phyloP scores from a whole-genome alignment of 148 eudicot genomes.

The Nepenthes gracilis region DNA sequence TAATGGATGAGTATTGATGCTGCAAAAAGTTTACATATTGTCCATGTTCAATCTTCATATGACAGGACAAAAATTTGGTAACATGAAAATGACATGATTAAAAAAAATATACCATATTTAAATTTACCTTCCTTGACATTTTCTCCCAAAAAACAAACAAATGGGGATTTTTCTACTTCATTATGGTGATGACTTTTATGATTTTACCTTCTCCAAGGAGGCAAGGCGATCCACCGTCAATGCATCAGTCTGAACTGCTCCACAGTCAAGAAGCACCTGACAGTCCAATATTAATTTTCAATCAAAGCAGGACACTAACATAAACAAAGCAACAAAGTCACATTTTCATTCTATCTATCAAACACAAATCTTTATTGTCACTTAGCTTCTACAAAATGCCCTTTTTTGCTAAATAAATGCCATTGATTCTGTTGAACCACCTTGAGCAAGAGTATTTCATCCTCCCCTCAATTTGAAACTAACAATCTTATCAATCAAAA shows the following conservation, averaged over 20 bases:
- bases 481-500: not conserved
- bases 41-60: too few species aligned
- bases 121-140: not conserved
- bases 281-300: not conserved
- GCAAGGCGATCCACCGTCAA: conserved; percentile 96
- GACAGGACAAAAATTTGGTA: too few species aligned
- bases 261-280: conserved; percentile 92
- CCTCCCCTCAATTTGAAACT: not conserved
- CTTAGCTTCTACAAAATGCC: not conserved
- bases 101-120: too few species aligned
- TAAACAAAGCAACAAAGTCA: not conserved
- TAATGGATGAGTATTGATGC: not conserved
- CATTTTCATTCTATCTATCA: not conserved
- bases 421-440: not conserved
- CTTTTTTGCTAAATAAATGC: not conserved
- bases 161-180: not conserved
- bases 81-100: too few species aligned
- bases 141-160: not conserved
- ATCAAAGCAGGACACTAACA: not conserved
- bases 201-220: conserved; percentile 86
- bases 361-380: not conserved
- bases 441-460: not conserved
- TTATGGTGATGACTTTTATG: not conserved
- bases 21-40: not conserved
- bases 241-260: conserved; percentile 99